Conservation (phyloP, 1,284 basidiomycete species). For the Gymnopus androsaceus region DNA sequence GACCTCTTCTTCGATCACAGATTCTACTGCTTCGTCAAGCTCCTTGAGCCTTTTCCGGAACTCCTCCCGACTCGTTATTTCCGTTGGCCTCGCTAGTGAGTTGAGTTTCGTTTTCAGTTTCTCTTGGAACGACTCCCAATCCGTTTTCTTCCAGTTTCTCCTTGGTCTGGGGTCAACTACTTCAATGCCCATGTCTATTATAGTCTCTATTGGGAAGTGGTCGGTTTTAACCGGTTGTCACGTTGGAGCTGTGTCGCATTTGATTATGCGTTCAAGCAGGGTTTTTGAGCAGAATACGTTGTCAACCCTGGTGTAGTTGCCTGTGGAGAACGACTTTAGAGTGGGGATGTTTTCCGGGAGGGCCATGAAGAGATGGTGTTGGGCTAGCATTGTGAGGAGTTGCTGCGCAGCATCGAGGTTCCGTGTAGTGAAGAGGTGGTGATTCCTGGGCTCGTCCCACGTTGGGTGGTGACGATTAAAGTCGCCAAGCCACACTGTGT, state of each 20-base stretch:
- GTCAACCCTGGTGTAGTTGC: too few species aligned
- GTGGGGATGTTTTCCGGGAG: conserved; percentile 33
- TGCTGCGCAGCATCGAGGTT: not conserved
- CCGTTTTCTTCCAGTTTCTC: conserved; percentile 23
- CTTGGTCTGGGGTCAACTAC: not conserved
- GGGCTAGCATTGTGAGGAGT: conserved; percentile 23
- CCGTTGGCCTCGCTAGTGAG: too few species aligned
- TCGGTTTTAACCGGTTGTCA: conserved; percentile 13
- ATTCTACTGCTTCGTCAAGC: not conserved
- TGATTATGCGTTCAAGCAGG: not conserved
- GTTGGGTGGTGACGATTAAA: conserved; percentile 48
- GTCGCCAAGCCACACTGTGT: conserved; percentile 16
- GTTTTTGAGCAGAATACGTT: conserved; percentile 32
- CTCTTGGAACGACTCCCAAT: conserved; percentile 29
- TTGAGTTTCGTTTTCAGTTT: conserved; percentile 18
- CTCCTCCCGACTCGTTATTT: too few species aligned
- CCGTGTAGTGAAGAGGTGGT: conserved; percentile 34
- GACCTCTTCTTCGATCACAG: not conserved
- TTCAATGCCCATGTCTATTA: conserved; percentile 8
- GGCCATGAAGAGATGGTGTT: conserved; percentile 25
- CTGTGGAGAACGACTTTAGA: conserved; percentile 25
- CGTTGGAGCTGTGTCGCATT: conserved; percentile 8
- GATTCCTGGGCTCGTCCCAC: conserved; percentile 44
- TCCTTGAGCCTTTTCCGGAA: not conserved
- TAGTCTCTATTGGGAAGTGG: conserved; percentile 22